Evolutionary conservation across 805 yeast species (phyloP), one percentile per base, ranked within the genome.

Genomic region (Metschnikowia reukaufii): DNA sequence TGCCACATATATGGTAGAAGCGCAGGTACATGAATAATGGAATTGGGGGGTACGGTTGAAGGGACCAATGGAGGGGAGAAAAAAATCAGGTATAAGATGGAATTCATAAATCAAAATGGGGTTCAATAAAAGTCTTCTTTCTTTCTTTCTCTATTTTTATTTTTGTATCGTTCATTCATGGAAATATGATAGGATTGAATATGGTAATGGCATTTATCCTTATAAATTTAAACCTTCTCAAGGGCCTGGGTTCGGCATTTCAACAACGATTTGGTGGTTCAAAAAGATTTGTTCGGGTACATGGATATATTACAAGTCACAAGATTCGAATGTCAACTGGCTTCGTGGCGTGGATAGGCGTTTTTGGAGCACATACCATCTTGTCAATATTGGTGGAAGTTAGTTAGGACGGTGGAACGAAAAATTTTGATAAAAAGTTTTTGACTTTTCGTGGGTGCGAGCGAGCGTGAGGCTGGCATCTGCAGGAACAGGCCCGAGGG

Each of bases 351-450:
- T 16, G 20, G 30, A 25, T n/a, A 33, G 42, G 48, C 38, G 17
- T 35, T 35, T 23, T 31, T 30, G 42, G 36, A 33, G 46, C 50
- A 56, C 59, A 56, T 56, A 56, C 59, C 59, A 56, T 56, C 59
- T 56, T 56, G 57, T 50, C 50, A 44, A 49, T 52, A 46, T 51
- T 49, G 52, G 58, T 49, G 51, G 50, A 48, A 54, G 59, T 54
- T 53, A 34, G 45, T 37, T 50, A 45, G 50, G 52, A 45, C 56
- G 46, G 45, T 35, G 50, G 47, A 43, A 43, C 48, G 52, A 52
- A 49, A 54, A 54, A 52, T 49, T 51, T 56, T 52, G 52, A 45
- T 44, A 48, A 47, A 54, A 54, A 50, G 48, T 54, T 54, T 52
- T 49, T 48, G 47, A 42, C 43, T 47, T 50, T 49, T 49, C 49